Percentiles rank a stretch among this genome's conserved stretches.
phyloP scores from a whole-genome alignment of 345 rosid genomes.

The Physaria fendleri region DNA sequence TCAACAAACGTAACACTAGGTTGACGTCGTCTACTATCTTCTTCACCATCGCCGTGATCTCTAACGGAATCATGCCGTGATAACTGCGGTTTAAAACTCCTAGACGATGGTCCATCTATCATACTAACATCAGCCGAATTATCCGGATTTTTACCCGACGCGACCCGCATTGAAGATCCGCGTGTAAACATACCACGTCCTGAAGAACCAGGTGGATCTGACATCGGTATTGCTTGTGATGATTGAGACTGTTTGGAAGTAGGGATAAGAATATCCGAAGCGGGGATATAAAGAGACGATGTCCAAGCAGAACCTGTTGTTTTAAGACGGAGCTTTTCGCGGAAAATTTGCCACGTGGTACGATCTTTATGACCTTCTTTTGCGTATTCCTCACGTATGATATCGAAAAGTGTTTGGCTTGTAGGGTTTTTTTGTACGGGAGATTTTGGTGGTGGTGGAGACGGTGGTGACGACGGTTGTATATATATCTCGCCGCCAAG shows the following conservation, averaged over 20 bases:
- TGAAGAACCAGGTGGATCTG: constrained; percentile 27
- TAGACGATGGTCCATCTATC: constrained; percentile 25
- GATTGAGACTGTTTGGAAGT: constrained; percentile 31
- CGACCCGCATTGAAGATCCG: constrained; percentile 43
- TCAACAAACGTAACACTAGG: constrained; percentile 45
- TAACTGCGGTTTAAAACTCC: constrained; percentile 44
- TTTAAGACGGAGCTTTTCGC: constrained; percentile 61
- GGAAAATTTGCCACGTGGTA: constrained; percentile 70
- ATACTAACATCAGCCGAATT: constrained; percentile 19
- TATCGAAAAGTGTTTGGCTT: constrained; percentile 51
- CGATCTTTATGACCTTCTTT: constrained; percentile 42
- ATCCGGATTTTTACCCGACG: constrained; percentile 28
- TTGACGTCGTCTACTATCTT: constrained; percentile 32
- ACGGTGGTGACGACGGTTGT: constrained; percentile 24
- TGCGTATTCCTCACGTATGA: constrained; percentile 52
- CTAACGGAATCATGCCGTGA: constrained; percentile 50
- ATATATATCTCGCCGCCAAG: constrained; percentile 29
- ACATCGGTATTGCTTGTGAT: constrained; percentile 18
- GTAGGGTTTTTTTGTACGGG: constrained; percentile 24
- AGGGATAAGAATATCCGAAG: constrained; percentile 47
- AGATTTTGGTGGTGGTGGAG: constrained; percentile 1
- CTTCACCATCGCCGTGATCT: constrained; percentile 25
- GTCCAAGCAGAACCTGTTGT: constrained; percentile 68
- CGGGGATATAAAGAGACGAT: constrained; percentile 44
- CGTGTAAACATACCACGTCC: constrained; percentile 45